These are phyloP conservation scores for Calocera viscosa DNA, from an alignment of 768 basidiomycete species.

Conservation along the genomic window DNA sequence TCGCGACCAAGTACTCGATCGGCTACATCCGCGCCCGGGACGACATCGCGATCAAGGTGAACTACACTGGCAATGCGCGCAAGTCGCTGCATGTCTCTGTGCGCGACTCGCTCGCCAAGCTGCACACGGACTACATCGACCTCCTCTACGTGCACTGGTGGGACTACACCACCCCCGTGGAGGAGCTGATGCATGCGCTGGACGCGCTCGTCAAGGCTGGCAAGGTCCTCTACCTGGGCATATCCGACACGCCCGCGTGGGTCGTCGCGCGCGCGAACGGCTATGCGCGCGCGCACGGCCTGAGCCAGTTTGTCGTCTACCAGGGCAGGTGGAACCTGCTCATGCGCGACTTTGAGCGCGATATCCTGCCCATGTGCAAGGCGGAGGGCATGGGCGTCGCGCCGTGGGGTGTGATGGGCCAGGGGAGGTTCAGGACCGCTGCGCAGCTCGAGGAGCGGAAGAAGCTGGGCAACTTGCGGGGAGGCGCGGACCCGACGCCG, in stretches of 20 bases:
- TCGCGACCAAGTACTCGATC: constrained; percentile 16
- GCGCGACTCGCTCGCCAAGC: constrained; percentile 17
- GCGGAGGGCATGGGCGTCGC: constrained; percentile 30
- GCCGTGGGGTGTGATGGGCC: constrained; percentile 34
- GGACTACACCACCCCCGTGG: constrained; percentile 36
- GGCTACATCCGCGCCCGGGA: constrained; percentile 33
- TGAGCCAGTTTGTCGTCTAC: constrained; percentile 31
- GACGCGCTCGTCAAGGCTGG: constrained; percentile 39
- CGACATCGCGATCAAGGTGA: constrained; percentile 10
- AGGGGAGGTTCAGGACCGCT: constrained; percentile 32
- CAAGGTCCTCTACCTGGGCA: constrained; percentile 37
- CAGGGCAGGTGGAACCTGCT: constrained; percentile 38
- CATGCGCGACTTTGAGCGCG: constrained; percentile 40
- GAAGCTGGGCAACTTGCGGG: background rate
- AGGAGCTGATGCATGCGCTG: constrained; percentile 45
- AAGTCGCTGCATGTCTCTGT: constrained; percentile 18
- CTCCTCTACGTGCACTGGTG: constrained; percentile 22
- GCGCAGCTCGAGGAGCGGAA: constrained; percentile 27
- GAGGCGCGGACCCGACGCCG: constrained; percentile 33
- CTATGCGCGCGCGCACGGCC: constrained; percentile 24
- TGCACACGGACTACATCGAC: constrained; percentile 19
- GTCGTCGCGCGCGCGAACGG: constrained; percentile 21
- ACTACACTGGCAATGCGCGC: constrained; percentile 13
- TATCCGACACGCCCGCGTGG: constrained; percentile 21
- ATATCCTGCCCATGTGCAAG: constrained; percentile 36